Conservation (phyloP, 2,329 filamentous ascomycete genomes). For the Rutstroemia sydowiana region DNA sequence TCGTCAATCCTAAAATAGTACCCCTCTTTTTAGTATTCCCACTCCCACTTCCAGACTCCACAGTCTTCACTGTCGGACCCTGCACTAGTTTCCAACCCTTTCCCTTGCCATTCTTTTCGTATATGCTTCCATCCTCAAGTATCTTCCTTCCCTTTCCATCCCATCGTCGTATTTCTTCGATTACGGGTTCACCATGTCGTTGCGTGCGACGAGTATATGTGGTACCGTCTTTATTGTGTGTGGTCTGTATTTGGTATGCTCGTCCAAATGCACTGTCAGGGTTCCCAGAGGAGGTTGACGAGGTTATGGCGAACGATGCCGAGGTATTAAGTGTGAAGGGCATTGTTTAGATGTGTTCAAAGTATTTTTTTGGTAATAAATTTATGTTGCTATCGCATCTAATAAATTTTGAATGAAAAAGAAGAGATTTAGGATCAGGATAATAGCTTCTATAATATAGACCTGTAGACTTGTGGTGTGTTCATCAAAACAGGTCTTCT, state of each 20-base stretch:
- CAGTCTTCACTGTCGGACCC: not conserved
- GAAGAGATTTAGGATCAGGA: not conserved
- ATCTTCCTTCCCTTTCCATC: conserved; percentile 6
- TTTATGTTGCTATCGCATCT: not conserved
- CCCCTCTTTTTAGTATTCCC: conserved; percentile 1
- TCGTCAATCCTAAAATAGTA: conserved; percentile 7
- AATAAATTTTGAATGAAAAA: not conserved
- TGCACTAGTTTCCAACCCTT: conserved; percentile 7
- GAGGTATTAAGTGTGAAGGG: conserved; percentile 6
- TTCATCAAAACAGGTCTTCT: not conserved
- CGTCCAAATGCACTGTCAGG: not conserved
- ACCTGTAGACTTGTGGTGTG: not conserved
- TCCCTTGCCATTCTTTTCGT: conserved; percentile 9
- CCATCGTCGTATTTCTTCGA: conserved; percentile 8
- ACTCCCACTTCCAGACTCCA: not conserved
- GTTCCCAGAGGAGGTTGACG: conserved; percentile 4
- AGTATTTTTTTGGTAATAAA: not conserved
- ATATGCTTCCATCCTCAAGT: conserved; percentile 7
- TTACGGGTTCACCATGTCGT: conserved; percentile 1
- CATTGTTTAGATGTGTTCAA: not conserved
- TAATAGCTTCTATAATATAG: too few species aligned
- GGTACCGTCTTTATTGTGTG: conserved; percentile 6
- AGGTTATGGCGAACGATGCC: conserved; percentile 1
- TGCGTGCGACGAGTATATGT: conserved; percentile 6
- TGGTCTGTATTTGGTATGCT: conserved; percentile 1